These are phyloP conservation scores for Citeromyces siamensis DNA, from an alignment of 1,139 yeast species.

Conservation along the genomic window DNA sequence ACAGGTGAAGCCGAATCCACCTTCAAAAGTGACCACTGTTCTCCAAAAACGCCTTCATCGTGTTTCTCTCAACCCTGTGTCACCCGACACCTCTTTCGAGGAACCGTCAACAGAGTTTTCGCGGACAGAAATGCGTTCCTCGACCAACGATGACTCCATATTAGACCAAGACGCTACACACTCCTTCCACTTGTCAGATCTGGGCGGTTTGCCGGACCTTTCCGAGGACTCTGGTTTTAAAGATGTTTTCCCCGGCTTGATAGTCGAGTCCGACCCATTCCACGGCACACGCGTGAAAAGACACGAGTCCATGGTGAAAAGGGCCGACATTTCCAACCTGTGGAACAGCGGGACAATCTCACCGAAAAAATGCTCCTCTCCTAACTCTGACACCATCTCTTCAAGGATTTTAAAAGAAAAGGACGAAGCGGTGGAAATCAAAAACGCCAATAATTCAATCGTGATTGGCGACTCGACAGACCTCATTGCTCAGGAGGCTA, in stretches of 20 bases:
- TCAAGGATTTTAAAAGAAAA: slow-evolving; percentile 5
- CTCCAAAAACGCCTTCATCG: not conserved
- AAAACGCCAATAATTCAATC: not conserved
- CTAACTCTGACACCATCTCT: slow-evolving; percentile 8
- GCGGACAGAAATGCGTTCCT: no score
- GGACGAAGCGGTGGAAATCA: not conserved
- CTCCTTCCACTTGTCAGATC: not conserved
- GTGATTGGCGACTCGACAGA: not conserved
- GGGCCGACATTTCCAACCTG: slow-evolving; percentile 15
- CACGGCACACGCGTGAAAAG: not conserved
- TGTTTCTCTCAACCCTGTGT: slow-evolving; percentile 2
- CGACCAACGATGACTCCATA: not conserved
- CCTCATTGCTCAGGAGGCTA: not conserved
- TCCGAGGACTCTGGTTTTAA: slow-evolving; percentile 1
- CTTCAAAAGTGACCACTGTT: slow-evolving; percentile 4
- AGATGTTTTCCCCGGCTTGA: not conserved
- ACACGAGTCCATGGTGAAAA: not conserved
- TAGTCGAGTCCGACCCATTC: not conserved
- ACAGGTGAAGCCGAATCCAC: not conserved
- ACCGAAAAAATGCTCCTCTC: slow-evolving; percentile 10
- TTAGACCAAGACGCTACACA: not conserved
- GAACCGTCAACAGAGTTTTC: no score
- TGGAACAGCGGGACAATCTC: slow-evolving; percentile 24
- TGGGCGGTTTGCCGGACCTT: slow-evolving; percentile 1
- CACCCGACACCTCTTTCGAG: not conserved